phyloP scores from a whole-genome alignment of 805 yeast species.

The Geotrichum ghanense region DNA sequence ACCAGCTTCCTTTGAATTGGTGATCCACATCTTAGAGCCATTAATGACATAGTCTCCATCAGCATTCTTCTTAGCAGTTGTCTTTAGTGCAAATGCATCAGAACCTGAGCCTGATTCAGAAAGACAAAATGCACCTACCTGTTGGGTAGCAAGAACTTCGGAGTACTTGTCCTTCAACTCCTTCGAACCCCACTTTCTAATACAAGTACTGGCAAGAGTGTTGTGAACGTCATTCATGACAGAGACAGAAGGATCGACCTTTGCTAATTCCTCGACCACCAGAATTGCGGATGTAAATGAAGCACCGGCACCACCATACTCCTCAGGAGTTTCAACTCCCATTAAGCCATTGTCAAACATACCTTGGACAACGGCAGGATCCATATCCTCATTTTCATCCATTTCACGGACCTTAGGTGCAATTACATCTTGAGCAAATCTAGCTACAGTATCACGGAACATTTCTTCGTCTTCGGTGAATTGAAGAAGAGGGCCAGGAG shows the following conservation, averaged over 20 bases:
- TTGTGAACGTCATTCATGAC: conserved; percentile 36
- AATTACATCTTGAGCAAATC: conserved; percentile 30
- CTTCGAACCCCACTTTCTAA: conserved; percentile 30
- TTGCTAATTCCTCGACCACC: conserved; percentile 35
- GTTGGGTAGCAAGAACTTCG: conserved; percentile 27
- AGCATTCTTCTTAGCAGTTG: conserved; percentile 27
- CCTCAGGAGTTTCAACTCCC: conserved; percentile 38
- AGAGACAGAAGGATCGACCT: conserved; percentile 32
- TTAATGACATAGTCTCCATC: conserved; percentile 30
- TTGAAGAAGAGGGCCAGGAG: conserved; percentile 2
- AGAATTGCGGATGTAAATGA: conserved; percentile 33
- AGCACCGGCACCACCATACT: conserved; percentile 35
- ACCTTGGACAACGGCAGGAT: conserved; percentile 20
- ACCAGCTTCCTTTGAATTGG: conserved; percentile 34
- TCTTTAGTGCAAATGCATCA: conserved; percentile 33
- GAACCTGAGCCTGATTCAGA: conserved; percentile 33
- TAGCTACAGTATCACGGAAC: conserved; percentile 30
- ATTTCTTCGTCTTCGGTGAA: conserved; percentile 32
- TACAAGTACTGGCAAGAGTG: conserved; percentile 32
- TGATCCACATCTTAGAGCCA: conserved; percentile 37
- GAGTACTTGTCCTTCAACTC: conserved; percentile 28
- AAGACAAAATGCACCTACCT: conserved; percentile 30
- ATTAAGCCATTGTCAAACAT: conserved; percentile 31
- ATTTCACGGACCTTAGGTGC: conserved; percentile 30
- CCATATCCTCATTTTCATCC: conserved; percentile 30